A percentile compares a stretch with the other conserved stretches of the same genome.
phyloP scores from a whole-genome alignment of 1,284 basidiomycete genomes.

The Trametes hirsuta region DNA sequence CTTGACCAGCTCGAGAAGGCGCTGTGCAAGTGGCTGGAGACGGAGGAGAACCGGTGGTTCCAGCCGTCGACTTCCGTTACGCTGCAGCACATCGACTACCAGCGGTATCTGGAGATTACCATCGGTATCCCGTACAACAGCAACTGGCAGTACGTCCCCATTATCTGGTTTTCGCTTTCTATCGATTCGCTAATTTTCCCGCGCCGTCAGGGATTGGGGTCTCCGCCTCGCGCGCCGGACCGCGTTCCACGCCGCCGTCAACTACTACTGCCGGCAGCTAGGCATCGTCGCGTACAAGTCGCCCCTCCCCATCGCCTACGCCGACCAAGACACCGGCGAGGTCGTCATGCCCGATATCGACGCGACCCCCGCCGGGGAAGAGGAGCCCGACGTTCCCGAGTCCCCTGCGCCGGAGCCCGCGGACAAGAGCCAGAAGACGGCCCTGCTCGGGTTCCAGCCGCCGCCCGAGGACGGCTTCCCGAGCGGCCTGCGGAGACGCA shows the following conservation, averaged over 20 bases:
- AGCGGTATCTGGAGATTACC: slow-evolving; percentile 66
- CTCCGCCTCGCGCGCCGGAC: slow-evolving; percentile 62
- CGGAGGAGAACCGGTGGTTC: slow-evolving; percentile 78
- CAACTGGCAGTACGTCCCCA: slow-evolving; percentile 30
- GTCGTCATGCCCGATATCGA: slow-evolving; percentile 25
- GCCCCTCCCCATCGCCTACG: slow-evolving; percentile 58
- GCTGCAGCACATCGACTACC: slow-evolving; percentile 63
- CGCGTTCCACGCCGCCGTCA: slow-evolving; percentile 75
- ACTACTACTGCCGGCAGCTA: slow-evolving; percentile 69
- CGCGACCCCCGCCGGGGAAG: slow-evolving; percentile 23
- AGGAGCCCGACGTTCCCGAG: slow-evolving; percentile 24
- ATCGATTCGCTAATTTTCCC: background rate
- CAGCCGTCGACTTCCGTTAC: slow-evolving; percentile 64
- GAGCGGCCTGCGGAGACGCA: slow-evolving; percentile 26
- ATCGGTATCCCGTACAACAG: slow-evolving; percentile 69
- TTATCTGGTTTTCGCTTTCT: background rate
- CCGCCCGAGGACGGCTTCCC: slow-evolving; percentile 28
- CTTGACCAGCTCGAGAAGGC: slow-evolving; percentile 65
- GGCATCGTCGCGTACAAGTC: slow-evolving; percentile 64
- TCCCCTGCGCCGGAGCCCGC: slow-evolving; percentile 7
- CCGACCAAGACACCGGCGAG: slow-evolving; percentile 42
- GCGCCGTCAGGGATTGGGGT: slow-evolving; percentile 56
- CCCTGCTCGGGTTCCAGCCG: slow-evolving; percentile 27
- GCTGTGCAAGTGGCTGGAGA: slow-evolving; percentile 73
- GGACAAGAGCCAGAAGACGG: slow-evolving; percentile 13